Conservation (phyloP, 805 yeast genomes). For the Cyberlindnera mycetangii region DNA sequence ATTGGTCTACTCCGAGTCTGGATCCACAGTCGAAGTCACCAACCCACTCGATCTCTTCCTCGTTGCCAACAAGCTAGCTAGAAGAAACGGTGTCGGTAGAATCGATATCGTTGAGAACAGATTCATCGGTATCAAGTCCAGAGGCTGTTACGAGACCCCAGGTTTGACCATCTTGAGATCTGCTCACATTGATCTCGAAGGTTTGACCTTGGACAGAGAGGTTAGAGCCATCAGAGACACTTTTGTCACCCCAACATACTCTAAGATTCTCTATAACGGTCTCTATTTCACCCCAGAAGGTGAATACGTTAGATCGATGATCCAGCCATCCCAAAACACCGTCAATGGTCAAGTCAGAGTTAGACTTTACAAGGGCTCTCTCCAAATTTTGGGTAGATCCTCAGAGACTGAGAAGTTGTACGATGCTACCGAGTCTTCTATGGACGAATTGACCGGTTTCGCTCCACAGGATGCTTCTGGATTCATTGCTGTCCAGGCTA, state of each 20-base stretch:
- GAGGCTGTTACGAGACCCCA: constrained; percentile 99
- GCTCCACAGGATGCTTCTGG: constrained; percentile 96
- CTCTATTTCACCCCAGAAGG: constrained; percentile 98
- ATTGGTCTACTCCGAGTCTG: constrained; percentile 61
- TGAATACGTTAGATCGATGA: constrained; percentile 92
- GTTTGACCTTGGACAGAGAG: constrained; percentile 95
- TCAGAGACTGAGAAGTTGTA: constrained; percentile 94
- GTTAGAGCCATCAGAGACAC: constrained; percentile 95
- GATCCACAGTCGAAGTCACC: constrained; percentile 57
- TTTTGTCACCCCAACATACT: constrained; percentile 89
- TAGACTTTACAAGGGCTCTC: constrained; percentile 86
- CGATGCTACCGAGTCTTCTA: constrained; percentile 96
- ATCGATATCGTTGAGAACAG: constrained; percentile 98
- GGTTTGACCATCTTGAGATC: constrained; percentile 92
- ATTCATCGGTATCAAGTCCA: constrained; percentile 96
- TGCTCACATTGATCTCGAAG: constrained; percentile 95
- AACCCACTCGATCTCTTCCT: constrained; percentile 91
- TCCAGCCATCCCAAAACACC: constrained; percentile 88
- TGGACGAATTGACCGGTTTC: constrained; percentile 99
- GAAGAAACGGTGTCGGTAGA: constrained; percentile 99
- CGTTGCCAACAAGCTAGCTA: constrained; percentile 90
- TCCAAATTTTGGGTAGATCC: constrained; percentile 86
- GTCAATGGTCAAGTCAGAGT: constrained; percentile 97
- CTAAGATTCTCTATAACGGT: constrained; percentile 92
- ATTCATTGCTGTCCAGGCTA: constrained; percentile 96